phyloP scores from a whole-genome alignment of 306 rosid genomes.

The Quercus alba region DNA sequence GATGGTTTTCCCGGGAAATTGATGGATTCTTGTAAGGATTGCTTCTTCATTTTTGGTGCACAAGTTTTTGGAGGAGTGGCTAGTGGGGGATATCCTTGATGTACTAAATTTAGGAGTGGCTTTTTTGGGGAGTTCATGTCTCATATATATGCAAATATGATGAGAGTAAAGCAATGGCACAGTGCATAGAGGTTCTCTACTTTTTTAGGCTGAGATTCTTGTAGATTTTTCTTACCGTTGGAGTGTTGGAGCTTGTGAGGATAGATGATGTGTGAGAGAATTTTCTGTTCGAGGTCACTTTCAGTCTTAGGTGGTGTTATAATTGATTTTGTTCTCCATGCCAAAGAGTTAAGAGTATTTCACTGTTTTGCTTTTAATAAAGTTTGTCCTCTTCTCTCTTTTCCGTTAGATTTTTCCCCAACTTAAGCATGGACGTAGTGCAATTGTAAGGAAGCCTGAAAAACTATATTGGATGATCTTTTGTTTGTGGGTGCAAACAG shows the following conservation, averaged over 20 bases:
- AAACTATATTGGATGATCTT: neutral
- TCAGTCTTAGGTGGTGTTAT: neutral
- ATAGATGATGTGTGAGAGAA: conserved; percentile 18
- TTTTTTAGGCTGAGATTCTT: neutral
- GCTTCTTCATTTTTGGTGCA: conserved; percentile 32
- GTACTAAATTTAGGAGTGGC: neutral
- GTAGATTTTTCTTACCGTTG: neutral
- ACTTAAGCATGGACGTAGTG: neutral
- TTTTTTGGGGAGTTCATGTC: neutral
- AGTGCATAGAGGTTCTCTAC: neutral
- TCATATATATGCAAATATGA: neutral
- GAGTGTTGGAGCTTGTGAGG: neutral
- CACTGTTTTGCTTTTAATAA: neutral
- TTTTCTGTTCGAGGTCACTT: neutral
- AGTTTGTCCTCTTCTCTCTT: neutral
- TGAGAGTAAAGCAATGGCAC: neutral
- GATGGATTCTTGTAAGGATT: conserved; percentile 25
- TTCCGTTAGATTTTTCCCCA: neutral
- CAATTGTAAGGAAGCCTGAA: neutral
- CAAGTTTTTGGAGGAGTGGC: neutral
- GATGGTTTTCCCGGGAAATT: conserved; percentile 45
- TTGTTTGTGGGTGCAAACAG: neutral
- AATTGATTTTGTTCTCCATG: neutral
- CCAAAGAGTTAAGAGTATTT: neutral
- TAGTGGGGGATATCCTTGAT: neutral